Conservation (phyloP, 768 basidiomycete genomes). For the Suillus brevipes region DNA sequence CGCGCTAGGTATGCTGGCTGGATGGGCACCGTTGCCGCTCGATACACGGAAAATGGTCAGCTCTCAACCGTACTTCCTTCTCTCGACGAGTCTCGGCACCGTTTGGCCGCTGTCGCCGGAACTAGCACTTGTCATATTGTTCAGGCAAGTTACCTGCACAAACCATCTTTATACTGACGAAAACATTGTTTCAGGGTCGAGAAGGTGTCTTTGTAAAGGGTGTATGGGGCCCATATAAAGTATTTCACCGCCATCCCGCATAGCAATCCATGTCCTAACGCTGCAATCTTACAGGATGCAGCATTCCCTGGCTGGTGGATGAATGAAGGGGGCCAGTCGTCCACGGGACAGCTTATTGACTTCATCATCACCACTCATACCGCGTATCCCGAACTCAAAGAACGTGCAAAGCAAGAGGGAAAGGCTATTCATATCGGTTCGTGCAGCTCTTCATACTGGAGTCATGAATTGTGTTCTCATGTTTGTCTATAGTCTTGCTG, state of each 20-base stretch:
- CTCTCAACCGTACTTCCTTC: slow-evolving; percentile 54
- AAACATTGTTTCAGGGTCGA: slow-evolving; percentile 52
- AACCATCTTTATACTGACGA: neutral
- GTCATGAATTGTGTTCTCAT: neutral
- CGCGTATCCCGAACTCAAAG: slow-evolving; percentile 71
- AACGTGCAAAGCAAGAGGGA: slow-evolving; percentile 57
- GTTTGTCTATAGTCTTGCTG: slow-evolving; percentile 57
- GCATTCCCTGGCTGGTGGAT: slow-evolving; percentile 99
- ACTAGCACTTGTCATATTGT: slow-evolving; percentile 97
- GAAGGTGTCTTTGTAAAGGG: slow-evolving; percentile 86
- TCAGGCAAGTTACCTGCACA: slow-evolving; percentile 50
- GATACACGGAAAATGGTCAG: slow-evolving; percentile 54
- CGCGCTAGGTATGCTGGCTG: slow-evolving; percentile 82
- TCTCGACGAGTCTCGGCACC: slow-evolving; percentile 73
- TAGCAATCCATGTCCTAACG: slow-evolving; percentile 12
- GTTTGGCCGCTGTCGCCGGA: slow-evolving; percentile 92
- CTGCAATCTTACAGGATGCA: slow-evolving; percentile 54
- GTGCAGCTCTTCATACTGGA: neutral
- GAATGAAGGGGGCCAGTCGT: slow-evolving; percentile 99
- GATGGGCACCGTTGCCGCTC: slow-evolving; percentile 94
- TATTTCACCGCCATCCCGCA: slow-evolving; percentile 24
- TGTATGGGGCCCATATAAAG: slow-evolving; percentile 91
- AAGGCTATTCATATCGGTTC: slow-evolving; percentile 61
- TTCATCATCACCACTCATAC: slow-evolving; percentile 93
- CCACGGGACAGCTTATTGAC: slow-evolving; percentile 93